Evolutionary conservation across 371 early-diverging fungal species (phyloP), one percentile per base, ranked within the genome.

Genomic region (Dichotomocladium elegans): DNA sequence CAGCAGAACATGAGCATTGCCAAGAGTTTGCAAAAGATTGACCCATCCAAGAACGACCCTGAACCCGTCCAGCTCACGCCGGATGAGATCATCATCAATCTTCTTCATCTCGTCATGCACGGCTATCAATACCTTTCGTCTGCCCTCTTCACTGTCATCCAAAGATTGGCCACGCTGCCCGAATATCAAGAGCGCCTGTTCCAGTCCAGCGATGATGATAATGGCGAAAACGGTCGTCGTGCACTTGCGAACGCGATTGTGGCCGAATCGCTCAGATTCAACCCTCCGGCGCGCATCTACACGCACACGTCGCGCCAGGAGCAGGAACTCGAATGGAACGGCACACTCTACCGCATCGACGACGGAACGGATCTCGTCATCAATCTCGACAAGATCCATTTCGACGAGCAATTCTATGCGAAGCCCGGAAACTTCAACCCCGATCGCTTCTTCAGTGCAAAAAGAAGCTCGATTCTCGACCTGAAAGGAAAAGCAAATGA

Each of bases 341-440:
- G 34, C 8, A 19, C 26, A 1, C 25, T 12, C 2, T 72, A 70
- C 25, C 66, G 74, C 14, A 51, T 77, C 1, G 74, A 77, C 35
- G 47, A 49, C 2, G 60, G 55, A 1, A 51, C 61, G 0, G 55
- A 59, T 6, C 17, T 74, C 6, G 45, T 74, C 2, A 60, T 66
- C 11, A 77, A 77, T 17, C 35, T 73, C 8, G 58, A 74, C 47
- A 52, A 61, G 1, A 74, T 77, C 25, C 74, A 77, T 25, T 42
- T 41, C 3, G 60, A 77, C 25, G 21, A 29, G 8, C 17, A 17
- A 1, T 29, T 22, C 21, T 62, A 62, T 29, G 21, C 41, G 12
- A 8, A 62, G 25, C 57, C 58, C 0, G 22, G 24, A 29, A 10
- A 21, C 6, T 62, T 62, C 30, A 17, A 57, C 26, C 63, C 58